phyloP scores from a whole-genome alignment of 2,329 filamentous ascomycete species.

The Epichloe gansuensis region DNA sequence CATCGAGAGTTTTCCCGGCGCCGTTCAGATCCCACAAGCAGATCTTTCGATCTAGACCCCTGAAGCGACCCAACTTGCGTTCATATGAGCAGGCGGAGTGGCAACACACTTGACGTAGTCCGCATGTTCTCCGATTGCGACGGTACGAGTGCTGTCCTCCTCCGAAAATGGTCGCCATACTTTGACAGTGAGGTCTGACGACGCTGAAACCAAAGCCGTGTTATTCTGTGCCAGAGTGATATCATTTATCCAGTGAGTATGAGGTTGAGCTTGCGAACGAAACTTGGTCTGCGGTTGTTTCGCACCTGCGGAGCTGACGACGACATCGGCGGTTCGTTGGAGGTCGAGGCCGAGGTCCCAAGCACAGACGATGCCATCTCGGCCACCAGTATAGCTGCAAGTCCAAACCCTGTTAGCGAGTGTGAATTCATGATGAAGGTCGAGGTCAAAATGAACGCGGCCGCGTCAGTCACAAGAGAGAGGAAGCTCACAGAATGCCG shows the following conservation, averaged over 20 bases:
- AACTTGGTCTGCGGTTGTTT: constrained; percentile 39
- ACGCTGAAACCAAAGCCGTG: constrained; percentile 72
- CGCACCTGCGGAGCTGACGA: constrained; percentile 16
- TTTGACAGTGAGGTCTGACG: constrained; percentile 88
- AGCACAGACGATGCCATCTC: constrained; percentile 90
- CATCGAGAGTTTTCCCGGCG: constrained; percentile 72
- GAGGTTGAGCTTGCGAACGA: constrained; percentile 54
- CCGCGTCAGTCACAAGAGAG: neutral
- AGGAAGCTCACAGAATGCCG: constrained; percentile 63
- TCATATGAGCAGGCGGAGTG: constrained; percentile 48
- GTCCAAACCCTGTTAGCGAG: neutral
- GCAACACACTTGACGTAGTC: constrained; percentile 96
- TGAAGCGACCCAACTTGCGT: constrained; percentile 79
- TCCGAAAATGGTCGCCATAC: constrained; percentile 68
- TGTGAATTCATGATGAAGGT: no score
- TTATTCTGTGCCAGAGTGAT: constrained; percentile 71
- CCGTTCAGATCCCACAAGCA: constrained; percentile 89
- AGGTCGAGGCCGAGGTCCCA: constrained; percentile 79
- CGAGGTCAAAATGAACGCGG: no score
- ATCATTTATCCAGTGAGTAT: constrained; percentile 96
- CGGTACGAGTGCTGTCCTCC: constrained; percentile 37
- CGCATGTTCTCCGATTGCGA: constrained; percentile 80
- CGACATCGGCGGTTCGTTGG: constrained; percentile 18
- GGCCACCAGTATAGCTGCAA: constrained; percentile 79
- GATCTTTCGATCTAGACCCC: constrained; percentile 89